Percentiles rank a stretch among this genome's conserved stretches.
phyloP scores from a whole-genome alignment of 129 eudicot genomes.

The sunflower (Helianthus annuus) region DNA sequence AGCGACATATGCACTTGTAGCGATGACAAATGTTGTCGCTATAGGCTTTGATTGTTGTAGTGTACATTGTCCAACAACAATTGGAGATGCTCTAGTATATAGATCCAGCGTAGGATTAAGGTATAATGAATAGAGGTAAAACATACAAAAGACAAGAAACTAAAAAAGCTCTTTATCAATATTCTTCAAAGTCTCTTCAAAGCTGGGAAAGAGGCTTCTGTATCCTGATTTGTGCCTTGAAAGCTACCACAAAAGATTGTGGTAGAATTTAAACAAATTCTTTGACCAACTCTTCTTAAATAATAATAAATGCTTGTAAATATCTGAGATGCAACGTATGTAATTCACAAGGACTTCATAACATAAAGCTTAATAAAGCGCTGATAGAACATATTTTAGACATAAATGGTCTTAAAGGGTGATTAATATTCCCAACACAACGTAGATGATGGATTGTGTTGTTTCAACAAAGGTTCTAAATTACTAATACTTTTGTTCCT shows the following conservation, averaged over 20 bases:
- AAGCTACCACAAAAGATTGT: not conserved
- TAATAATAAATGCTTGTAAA: not conserved
- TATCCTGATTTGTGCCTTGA: not conserved
- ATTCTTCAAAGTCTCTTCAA: slow-evolving; percentile 4
- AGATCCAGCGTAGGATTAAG: not conserved
- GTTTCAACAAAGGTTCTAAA: too few relatives aligned
- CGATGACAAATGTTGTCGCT: too few relatives aligned
- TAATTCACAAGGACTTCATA: slow-evolving; percentile 1
- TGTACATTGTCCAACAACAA: too few relatives aligned
- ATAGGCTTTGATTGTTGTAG: too few relatives aligned
- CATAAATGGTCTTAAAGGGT: not conserved
- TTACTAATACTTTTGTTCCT: too few relatives aligned
- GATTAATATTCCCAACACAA: too few relatives aligned
- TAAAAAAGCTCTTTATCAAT: not conserved
- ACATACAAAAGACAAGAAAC: not conserved
- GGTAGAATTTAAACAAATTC: not conserved
- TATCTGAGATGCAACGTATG: not conserved
- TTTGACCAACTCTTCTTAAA: not conserved
- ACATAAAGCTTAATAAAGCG: not conserved
- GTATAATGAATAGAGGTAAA: not conserved
- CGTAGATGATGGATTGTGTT: too few relatives aligned
- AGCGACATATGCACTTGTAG: too few relatives aligned
- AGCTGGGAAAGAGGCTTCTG: not conserved
- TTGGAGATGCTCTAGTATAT: too few relatives aligned
- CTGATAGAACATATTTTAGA: not conserved